A percentile compares a stretch with the other conserved stretches of the same genome.
Conservation (phyloP, 1,139 yeast species). For the Hyphopichia buzzinii region DNA sequence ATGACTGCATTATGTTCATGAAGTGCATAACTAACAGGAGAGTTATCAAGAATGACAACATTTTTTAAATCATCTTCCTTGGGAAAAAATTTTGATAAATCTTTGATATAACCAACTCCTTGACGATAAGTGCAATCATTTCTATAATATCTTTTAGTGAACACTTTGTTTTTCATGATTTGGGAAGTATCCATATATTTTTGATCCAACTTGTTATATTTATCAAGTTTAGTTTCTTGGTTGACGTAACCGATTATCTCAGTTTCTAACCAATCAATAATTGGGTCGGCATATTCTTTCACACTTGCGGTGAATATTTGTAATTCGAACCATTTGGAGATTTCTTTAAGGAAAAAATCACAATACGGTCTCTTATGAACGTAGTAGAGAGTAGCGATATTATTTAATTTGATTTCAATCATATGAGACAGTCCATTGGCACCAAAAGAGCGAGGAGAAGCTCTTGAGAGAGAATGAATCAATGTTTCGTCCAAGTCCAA, state of each 20-base stretch:
- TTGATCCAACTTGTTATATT: conserved; percentile 2
- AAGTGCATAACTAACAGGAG: conserved; percentile 82
- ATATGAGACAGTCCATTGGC: conserved; percentile 59
- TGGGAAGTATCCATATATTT: not conserved
- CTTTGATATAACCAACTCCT: conserved; percentile 88
- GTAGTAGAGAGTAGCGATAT: conserved; percentile 74
- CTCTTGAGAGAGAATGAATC: conserved; percentile 82
- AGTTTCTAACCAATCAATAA: conserved; percentile 75
- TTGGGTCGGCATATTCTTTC: conserved; percentile 95
- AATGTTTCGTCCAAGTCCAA: conserved; percentile 91
- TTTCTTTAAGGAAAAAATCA: conserved; percentile 75
- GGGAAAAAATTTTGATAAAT: conserved; percentile 53
- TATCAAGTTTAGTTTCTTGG: conserved; percentile 1
- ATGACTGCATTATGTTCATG: conserved; percentile 87
- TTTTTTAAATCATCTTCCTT: conserved; percentile 61
- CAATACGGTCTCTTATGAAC: conserved; percentile 93
- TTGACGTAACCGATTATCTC: conserved; percentile 25
- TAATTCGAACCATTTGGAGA: conserved; percentile 82
- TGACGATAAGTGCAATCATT: conserved; percentile 72
- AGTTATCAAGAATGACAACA: conserved; percentile 82
- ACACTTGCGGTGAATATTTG: conserved; percentile 94
- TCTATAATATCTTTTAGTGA: conserved; percentile 68
- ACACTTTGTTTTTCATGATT: conserved; percentile 19
- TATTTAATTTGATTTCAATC: conserved; percentile 78
- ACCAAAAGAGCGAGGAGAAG: conserved; percentile 48